Evolutionary conservation across 371 early-diverging fungal species (phyloP), one percentile per base, ranked within the genome.

Genomic region (Smittium culicis): DNA sequence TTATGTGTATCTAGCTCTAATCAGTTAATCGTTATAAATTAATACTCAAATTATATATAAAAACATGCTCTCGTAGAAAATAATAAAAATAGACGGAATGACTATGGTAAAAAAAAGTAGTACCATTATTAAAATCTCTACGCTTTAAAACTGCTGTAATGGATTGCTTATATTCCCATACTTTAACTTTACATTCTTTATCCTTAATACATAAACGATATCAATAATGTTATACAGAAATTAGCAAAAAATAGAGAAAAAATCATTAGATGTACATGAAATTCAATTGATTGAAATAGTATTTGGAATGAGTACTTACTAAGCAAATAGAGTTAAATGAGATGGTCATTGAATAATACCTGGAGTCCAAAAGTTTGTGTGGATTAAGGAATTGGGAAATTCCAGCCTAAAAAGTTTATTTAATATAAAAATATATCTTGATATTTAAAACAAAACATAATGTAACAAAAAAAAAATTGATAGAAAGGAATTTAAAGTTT

Each of bases 331-430:
- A 5, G 5, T 45, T 5, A 24, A 82, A 82, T 71, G 81, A 86
- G 29, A 90, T 81, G 0, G 82, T 82, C 91, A 95, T 92, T 1
- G 94, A 90, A 70, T 92, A 91, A 69, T 85, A 96, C 70, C 90
- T 82, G 31, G 89, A 83, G 70, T 96, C 91, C 71, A 87, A 94
- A 5, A 97, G 80, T 54, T 82, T 81, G 78, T 95, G 89, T 27
- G 93, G 86, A 72, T 96, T 94, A 54, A 95, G 80, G 62, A 95
- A 75, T 17, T 79, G 75, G 1, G 93, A 87, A 32, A 94, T 79
- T 3, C 98, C 98, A 63, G 92, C 85, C 76, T 59, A 59, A 27
- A 59, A 59, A 17, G 17, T 54, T 20, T 54, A 17, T 54, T 20
- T 59, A 27, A 59, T 59, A 29, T 11, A 11, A 29, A 29, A 14